phyloP scores from a whole-genome alignment of 2,329 filamentous ascomycete species.

The Diplodia sapinea region DNA sequence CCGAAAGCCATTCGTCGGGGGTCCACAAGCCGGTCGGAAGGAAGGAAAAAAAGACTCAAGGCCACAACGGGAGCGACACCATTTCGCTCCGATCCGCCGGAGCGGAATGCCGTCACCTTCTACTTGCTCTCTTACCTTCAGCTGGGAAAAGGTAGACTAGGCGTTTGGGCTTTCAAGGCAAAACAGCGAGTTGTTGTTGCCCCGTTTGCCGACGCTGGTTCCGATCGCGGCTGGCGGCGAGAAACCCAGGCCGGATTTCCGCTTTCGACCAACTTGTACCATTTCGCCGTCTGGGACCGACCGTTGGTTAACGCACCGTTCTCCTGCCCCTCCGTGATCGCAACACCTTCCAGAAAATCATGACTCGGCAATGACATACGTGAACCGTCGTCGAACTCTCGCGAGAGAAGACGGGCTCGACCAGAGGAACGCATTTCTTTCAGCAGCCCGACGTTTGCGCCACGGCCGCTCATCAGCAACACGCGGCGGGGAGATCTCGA shows the following conservation, averaged over 20 bases:
- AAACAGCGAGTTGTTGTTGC: neutral
- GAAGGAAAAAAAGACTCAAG: neutral
- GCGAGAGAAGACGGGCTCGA: neutral
- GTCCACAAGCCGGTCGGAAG: neutral
- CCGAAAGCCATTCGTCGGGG: neutral
- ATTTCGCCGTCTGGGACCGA: constrained; percentile 1
- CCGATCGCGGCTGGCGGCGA: neutral
- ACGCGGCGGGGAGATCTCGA: neutral
- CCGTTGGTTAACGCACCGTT: neutral
- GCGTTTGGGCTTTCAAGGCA: neutral
- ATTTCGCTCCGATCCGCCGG: neutral
- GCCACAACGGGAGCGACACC: neutral
- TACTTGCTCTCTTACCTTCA: neutral
- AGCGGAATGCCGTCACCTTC: neutral
- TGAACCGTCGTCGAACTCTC: neutral
- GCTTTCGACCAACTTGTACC: neutral
- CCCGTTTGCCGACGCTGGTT: neutral
- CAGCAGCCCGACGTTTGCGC: neutral
- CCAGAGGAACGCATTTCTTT: neutral
- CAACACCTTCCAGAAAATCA: neutral
- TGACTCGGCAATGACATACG: neutral
- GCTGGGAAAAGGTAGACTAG: neutral
- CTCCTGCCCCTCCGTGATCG: neutral
- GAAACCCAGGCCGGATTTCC: neutral
- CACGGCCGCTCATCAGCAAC: neutral